Conservation (phyloP, 2,329 filamentous ascomycete species). For the Verticillium tricorpus region DNA sequence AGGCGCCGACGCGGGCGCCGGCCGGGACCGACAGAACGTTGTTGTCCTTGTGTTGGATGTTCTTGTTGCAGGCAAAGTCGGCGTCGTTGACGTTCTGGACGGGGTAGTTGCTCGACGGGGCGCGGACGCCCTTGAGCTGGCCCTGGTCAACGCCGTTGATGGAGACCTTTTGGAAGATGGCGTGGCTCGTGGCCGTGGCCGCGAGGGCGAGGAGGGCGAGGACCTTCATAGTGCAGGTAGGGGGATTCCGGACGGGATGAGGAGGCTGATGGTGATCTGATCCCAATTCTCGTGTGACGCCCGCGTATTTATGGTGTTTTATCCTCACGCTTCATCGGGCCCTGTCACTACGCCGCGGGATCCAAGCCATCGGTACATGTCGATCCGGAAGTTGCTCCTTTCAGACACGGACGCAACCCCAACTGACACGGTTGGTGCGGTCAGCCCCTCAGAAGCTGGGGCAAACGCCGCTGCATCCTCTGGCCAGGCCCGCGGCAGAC, state of each 20-base stretch:
- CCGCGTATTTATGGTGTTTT: background rate
- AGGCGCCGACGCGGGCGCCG: slow-evolving; percentile 42
- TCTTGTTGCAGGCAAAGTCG: slow-evolving; percentile 42
- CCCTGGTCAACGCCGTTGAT: slow-evolving; percentile 45
- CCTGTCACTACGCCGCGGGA: background rate
- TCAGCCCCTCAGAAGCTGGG: background rate
- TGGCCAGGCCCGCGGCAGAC: background rate
- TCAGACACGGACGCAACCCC: background rate
- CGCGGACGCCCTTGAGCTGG: slow-evolving; percentile 43
- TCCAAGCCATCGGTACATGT: background rate
- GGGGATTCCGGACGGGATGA: background rate
- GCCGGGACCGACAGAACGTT: slow-evolving; percentile 39
- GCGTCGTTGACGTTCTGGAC: slow-evolving; percentile 41
- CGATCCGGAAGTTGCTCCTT: slow-evolving; percentile 2
- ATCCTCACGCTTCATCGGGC: background rate
- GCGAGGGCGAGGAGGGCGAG: slow-evolving; percentile 11
- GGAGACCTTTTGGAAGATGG: slow-evolving; percentile 38
- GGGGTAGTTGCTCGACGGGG: slow-evolving; percentile 44
- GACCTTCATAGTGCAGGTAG: slow-evolving; percentile 11
- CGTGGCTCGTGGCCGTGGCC: slow-evolving; percentile 30
- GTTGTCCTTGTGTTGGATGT: slow-evolving; percentile 27
- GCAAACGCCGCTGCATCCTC: background rate
- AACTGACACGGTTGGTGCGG: background rate
- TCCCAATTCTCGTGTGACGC: background rate
- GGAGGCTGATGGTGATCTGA: background rate